These are phyloP conservation scores for Streptanthus diversifolius DNA, from an alignment of 345 rosid species.

Conservation along the genomic window DNA sequence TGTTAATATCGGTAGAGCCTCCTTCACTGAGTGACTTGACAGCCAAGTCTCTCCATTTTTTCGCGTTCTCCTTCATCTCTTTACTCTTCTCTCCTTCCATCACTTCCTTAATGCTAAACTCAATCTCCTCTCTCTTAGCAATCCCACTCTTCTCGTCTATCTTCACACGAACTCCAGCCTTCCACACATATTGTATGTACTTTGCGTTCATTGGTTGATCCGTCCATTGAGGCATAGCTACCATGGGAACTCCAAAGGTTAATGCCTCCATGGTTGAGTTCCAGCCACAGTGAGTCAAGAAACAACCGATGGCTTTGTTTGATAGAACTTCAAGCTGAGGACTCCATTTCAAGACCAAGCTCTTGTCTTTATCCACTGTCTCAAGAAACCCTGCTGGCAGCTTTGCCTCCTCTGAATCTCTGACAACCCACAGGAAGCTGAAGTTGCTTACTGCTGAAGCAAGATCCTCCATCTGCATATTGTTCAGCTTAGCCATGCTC, in stretches of 20 bases:
- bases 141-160: slow-evolving; percentile 43
- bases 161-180: slow-evolving; percentile 50
- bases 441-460: slow-evolving; percentile 43
- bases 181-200: slow-evolving; percentile 54
- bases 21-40: slow-evolving; percentile 43
- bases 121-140: slow-evolving; percentile 48
- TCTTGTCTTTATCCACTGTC: slow-evolving; percentile 27
- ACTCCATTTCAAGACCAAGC: slow-evolving; percentile 48
- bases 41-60: slow-evolving; percentile 50
- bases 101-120: slow-evolving; percentile 42
- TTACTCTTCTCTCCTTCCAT: slow-evolving; percentile 46
- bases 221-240: slow-evolving; percentile 50
- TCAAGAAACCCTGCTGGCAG: slow-evolving; percentile 34
- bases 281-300: slow-evolving; percentile 68
- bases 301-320: slow-evolving; percentile 49
- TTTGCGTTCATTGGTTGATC: slow-evolving; percentile 53
- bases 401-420: slow-evolving; percentile 43
- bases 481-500: slow-evolving; percentile 43
- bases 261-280: slow-evolving; percentile 53
- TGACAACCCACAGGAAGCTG: slow-evolving; percentile 57
- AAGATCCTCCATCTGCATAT: slow-evolving; percentile 49
- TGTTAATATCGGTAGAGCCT: slow-evolving; percentile 49
- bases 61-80: slow-evolving; percentile 39
- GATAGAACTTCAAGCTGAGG: slow-evolving; percentile 52
- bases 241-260: slow-evolving; percentile 50